Base-by-base conservation (phyloP, 768 basidiomycete genomes). In the Piloderma croceum region DNA sequence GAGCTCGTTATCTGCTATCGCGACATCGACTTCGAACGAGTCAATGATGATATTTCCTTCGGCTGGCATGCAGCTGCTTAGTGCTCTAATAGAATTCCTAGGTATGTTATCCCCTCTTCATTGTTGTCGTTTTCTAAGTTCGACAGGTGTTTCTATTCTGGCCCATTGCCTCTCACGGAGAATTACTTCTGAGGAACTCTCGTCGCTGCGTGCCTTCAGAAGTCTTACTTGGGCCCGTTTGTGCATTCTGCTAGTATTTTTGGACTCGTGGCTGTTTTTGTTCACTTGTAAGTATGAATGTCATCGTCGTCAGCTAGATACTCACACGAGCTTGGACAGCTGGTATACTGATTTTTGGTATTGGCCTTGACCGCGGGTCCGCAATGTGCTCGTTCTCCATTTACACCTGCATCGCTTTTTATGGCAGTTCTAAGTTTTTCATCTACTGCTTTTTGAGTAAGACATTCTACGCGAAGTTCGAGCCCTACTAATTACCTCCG, bases 391-490 rank as follows among this genome's bases (percentile, higher is more conserved):
- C 62, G 3, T 48, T 65, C 7, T 72, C 65, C 3, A 69, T 74
- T 36, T 63, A 67, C 39, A 51, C 67, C 21, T 74, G 71, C 51
- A 63, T 74, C 35, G 42, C 51, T 3, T 56, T 52, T 22, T 56
- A 56, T 32, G 58, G 64, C 1, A 53, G 62, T 9, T 64, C 69
- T 5, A 71, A 74, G 44, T 39, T 74, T 6, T 61, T 74, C 31
- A 68, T 74, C 5, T 77, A 75, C 46, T 54, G 62, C 5, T 76
- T 74, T 47, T 61, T 74, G 20, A 60, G 63, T 58, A 37, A 36
- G 39, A 38, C 34, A 22, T 9, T 40, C n/a, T 36, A 37, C 39
- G 41, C 32, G n/a, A 37, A 9, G 15, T 29, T 25, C 13, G 34
- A 36, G 20, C 25, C 5, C 12, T 27, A 24, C 34, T 46, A 33